A percentile compares a stretch with the other conserved stretches of the same genome.
phyloP scores from a whole-genome alignment of 179 eudicot species.

The Beta macrorhiza region DNA sequence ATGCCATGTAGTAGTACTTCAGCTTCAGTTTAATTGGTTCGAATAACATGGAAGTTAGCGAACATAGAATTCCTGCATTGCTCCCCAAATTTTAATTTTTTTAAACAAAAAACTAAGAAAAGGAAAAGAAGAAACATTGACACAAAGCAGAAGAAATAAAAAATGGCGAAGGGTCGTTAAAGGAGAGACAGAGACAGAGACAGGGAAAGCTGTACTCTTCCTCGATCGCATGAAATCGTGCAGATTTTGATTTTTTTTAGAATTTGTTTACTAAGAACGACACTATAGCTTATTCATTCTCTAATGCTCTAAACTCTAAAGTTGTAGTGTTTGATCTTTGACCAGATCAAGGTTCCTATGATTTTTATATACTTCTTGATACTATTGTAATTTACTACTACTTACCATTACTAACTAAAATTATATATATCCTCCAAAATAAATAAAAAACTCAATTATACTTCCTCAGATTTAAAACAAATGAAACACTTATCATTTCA shows the following conservation, averaged over 20 bases:
- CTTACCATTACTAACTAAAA: no score
- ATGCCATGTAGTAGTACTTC: no score
- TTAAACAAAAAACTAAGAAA: not conserved
- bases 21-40: not conserved
- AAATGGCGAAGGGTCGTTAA: not conserved
- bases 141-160: not conserved
- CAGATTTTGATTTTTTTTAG: not conserved
- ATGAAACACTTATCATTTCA: no score
- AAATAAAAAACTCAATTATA: no score
- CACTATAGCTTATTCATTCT: not conserved
- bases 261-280: not conserved
- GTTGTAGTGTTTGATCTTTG: no score
- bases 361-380: no score
- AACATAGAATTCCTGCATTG: no score
- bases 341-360: no score
- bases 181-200: not conserved
- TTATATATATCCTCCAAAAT: no score
- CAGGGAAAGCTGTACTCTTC: not conserved
- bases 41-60: not conserved
- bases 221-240: conserved; percentile 7
- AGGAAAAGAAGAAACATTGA: not conserved
- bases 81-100: no score
- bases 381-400: no score
- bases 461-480: no score
- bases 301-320: not conserved